Percentiles rank a stretch among this genome's conserved stretches.
phyloP scores from a whole-genome alignment of 78 protist species.

The Capsaspora owczarzaki region DNA sequence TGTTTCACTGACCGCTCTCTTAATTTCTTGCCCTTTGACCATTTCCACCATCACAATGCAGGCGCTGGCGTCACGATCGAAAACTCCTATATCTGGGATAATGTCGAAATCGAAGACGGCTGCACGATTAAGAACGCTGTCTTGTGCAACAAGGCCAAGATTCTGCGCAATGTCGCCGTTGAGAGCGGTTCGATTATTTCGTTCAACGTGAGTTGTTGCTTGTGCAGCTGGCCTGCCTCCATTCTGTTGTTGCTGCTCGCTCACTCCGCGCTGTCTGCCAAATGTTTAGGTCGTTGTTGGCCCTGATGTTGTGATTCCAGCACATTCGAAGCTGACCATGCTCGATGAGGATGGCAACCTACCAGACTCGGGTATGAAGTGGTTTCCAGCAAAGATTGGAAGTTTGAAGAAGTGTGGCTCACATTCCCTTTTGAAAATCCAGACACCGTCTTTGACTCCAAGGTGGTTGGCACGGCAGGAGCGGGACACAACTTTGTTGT shows the following conservation, averaged over 20 bases:
- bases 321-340: neutral
- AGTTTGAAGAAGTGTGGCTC: too few species aligned
- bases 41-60: neutral
- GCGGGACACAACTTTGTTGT: too few species aligned
- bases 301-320: neutral
- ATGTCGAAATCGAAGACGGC: neutral
- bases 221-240: neutral
- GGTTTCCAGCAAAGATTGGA: too few species aligned
- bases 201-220: neutral
- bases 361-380: too few species aligned
- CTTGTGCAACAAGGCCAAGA: neutral
- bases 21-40: too few species aligned
- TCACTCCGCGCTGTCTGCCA: neutral
- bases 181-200: neutral
- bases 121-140: neutral
- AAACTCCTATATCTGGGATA: constrained; percentile 29
- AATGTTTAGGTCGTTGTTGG: neutral
- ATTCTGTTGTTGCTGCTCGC: neutral
- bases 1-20: too few species aligned
- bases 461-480: too few species aligned
- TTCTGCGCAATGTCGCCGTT: neutral
- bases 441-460: too few species aligned
- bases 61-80: constrained; percentile 27
- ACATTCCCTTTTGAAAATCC: too few species aligned
- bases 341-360: too few species aligned